These are phyloP conservation scores for Strobilomyces dryophilus DNA, from an alignment of 768 basidiomycete species.

Conservation along the genomic window DNA sequence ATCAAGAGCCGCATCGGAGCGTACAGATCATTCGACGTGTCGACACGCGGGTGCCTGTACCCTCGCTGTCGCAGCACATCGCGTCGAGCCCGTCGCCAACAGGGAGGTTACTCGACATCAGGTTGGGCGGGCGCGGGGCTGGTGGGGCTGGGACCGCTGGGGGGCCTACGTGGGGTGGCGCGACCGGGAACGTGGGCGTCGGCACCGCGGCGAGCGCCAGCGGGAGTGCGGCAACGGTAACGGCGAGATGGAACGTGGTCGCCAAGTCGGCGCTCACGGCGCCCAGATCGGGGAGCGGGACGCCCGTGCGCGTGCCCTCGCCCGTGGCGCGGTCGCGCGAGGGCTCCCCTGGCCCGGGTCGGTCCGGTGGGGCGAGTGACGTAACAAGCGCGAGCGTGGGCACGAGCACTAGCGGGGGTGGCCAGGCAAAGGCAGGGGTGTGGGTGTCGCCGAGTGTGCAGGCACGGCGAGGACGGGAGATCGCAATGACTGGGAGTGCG, in stretches of 20 bases:
- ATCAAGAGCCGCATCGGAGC: constrained; percentile 85
- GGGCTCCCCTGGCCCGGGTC: constrained; percentile 9
- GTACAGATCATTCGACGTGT: constrained; percentile 79
- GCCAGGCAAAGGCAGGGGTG: constrained; percentile 1
- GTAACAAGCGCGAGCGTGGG: not conserved
- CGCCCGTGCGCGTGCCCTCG: constrained; percentile 13
- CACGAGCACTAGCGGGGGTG: not conserved
- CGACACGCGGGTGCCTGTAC: constrained; percentile 75
- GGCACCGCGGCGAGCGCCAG: not conserved
- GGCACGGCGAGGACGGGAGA: constrained; percentile 11
- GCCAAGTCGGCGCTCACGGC: constrained; percentile 12
- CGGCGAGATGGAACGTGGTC: constrained; percentile 18
- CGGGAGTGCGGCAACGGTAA: too few species aligned
- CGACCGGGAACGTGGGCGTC: not conserved
- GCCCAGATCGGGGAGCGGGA: constrained; percentile 3
- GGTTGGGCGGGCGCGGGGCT: constrained; percentile 19
- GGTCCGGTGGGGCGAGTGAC: not conserved
- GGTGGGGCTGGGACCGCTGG: not conserved
- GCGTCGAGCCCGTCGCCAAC: constrained; percentile 37
- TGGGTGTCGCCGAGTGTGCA: constrained; percentile 23
- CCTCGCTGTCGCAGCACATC: constrained; percentile 54
- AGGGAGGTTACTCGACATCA: constrained; percentile 60
- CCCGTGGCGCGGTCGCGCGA: constrained; percentile 5
- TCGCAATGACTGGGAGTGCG: not conserved
- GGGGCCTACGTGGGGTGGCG: not conserved